Percentiles rank a stretch among this genome's conserved stretches.
These are phyloP conservation scores for Brassica balearica DNA, from an alignment of 441 rosid species.

Conservation along the genomic window DNA sequence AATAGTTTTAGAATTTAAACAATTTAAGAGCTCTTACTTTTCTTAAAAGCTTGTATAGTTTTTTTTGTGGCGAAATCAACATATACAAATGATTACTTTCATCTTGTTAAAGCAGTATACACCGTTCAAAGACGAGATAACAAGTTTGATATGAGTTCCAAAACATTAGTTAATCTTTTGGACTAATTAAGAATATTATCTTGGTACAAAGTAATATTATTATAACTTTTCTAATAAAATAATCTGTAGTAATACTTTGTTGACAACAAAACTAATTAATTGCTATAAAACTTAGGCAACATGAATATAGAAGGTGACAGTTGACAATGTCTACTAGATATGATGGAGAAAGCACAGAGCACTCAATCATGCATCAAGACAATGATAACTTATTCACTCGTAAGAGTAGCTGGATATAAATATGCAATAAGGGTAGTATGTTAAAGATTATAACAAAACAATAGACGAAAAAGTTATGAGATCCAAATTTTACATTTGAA, in stretches of 20 bases:
- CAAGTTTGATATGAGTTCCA: slow-evolving; percentile 4
- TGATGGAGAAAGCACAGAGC: slow-evolving; percentile 21
- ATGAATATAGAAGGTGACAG: not conserved
- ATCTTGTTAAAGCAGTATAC: not conserved
- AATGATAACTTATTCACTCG: not conserved
- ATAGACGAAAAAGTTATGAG: not conserved
- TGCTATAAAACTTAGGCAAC: slow-evolving; percentile 1
- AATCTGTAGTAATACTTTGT: slow-evolving; percentile 16
- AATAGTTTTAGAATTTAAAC: not conserved
- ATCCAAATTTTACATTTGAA: not conserved
- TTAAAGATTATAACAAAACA: not conserved
- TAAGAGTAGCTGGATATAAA: too few species aligned
- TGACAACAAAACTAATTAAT: not conserved
- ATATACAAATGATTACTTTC: not conserved
- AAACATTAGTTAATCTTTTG: not conserved
- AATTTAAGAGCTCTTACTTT: not conserved
- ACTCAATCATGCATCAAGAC: slow-evolving; percentile 26
- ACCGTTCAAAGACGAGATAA: not conserved
- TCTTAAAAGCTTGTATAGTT: not conserved
- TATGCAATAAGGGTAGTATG: not conserved
- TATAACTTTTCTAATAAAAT: not conserved
- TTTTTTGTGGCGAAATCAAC: not conserved
- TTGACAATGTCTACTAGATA: slow-evolving; percentile 24
- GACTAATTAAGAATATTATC: slow-evolving; percentile 13
- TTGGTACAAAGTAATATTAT: slow-evolving; percentile 16